phyloP scores from a whole-genome alignment of 1,284 basidiomycete genomes.

The Boletellus deceptivus region DNA sequence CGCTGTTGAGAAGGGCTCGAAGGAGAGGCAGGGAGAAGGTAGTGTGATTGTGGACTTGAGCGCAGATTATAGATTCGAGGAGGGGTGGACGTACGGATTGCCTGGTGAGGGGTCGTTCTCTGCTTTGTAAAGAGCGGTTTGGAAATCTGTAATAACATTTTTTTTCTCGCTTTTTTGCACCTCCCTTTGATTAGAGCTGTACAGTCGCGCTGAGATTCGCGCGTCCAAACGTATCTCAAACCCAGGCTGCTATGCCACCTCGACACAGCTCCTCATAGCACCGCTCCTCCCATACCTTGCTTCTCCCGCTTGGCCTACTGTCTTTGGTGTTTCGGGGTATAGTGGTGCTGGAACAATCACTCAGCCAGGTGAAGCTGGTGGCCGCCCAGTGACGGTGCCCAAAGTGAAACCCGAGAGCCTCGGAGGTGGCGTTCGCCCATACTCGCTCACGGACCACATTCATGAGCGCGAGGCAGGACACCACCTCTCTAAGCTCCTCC shows the following conservation, averaged over 20 bases:
- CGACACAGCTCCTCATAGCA: slow-evolving; percentile 87
- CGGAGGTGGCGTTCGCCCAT: slow-evolving; percentile 76
- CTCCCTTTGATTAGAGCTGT: slow-evolving; percentile 66
- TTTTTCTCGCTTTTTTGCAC: slow-evolving; percentile 23
- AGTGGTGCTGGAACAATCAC: slow-evolving; percentile 92
- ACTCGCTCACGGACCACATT: slow-evolving; percentile 94
- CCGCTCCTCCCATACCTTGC: slow-evolving; percentile 80
- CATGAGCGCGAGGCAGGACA: slow-evolving; percentile 92
- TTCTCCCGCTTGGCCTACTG: slow-evolving; percentile 69
- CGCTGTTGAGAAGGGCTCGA: slow-evolving; percentile 79
- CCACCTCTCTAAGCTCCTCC: slow-evolving; percentile 72
- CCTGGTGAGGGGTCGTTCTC: slow-evolving; percentile 76
- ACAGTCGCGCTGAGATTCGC: slow-evolving; percentile 73
- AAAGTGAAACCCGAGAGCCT: slow-evolving; percentile 83
- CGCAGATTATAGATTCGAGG: slow-evolving; percentile 95
- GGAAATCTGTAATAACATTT: slow-evolving; percentile 21
- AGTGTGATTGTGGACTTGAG: slow-evolving; percentile 90
- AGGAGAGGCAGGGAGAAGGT: slow-evolving; percentile 52
- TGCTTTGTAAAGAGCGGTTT: slow-evolving; percentile 20
- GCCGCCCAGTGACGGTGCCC: slow-evolving; percentile 72
- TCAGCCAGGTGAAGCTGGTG: slow-evolving; percentile 52
- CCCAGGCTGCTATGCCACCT: slow-evolving; percentile 97
- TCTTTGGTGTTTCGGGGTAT: slow-evolving; percentile 94
- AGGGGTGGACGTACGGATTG: slow-evolving; percentile 95
- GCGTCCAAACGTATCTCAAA: slow-evolving; percentile 87